phyloP scores from a whole-genome alignment of 108 stramenopile genomes.

The Schizochytrium sp. region DNA sequence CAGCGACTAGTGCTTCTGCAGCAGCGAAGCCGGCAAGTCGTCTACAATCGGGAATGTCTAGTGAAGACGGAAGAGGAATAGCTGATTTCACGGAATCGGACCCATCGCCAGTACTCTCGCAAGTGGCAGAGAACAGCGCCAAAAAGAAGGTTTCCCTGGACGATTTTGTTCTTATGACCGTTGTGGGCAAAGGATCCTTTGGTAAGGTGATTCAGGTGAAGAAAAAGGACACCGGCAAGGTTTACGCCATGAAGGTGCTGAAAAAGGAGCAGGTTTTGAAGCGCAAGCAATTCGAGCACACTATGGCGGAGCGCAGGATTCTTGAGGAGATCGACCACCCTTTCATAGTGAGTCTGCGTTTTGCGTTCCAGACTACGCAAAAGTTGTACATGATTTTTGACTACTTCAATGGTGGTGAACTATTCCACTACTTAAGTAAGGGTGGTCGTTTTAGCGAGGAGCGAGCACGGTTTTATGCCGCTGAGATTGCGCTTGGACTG shows the following conservation, averaged over 20 bases:
- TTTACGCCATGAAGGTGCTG: constrained; percentile 77
- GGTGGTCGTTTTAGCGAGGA: constrained; percentile 77
- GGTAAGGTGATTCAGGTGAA: constrained; percentile 71
- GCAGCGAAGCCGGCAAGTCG: no score
- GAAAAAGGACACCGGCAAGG: constrained; percentile 66
- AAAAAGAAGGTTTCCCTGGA: constrained; percentile 65
- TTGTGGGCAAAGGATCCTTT: constrained; percentile 71
- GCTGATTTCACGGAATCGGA: neutral
- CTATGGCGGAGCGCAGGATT: constrained; percentile 76
- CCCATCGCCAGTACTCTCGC: constrained; percentile 25
- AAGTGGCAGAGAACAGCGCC: constrained; percentile 55
- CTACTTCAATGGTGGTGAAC: constrained; percentile 78
- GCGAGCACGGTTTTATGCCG: constrained; percentile 77
- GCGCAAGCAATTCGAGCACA: constrained; percentile 70
- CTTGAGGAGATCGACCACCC: constrained; percentile 78
- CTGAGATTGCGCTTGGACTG: constrained; percentile 79
- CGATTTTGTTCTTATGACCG: constrained; percentile 68
- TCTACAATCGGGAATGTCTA: no score
- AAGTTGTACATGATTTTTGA: constrained; percentile 80
- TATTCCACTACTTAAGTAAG: constrained; percentile 77
- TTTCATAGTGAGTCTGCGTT: constrained; percentile 78
- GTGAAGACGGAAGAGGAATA: neutral
- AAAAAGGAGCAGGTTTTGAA: constrained; percentile 76
- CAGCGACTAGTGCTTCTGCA: no score
- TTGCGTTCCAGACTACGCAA: constrained; percentile 78